Percentiles rank a stretch among this genome's conserved stretches.
Evolutionary conservation across 2,329 filamentous ascomycete genomes (phyloP).

Genomic region (Xylariaceae sp.): DNA sequence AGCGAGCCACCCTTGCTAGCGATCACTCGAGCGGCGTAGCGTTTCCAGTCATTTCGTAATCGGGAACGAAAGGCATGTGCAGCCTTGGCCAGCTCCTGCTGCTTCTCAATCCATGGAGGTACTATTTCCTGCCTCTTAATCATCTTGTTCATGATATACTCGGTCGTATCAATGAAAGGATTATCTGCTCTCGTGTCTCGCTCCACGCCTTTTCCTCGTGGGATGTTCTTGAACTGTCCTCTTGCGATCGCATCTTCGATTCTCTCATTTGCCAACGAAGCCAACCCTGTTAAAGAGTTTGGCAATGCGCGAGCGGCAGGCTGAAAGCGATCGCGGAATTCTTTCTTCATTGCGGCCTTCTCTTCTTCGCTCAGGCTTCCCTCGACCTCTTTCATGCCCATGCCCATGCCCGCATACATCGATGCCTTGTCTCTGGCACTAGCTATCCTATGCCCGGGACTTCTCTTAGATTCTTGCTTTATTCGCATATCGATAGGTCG

Average conservation of each 20-base stretch:
- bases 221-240: conserved; percentile 85
- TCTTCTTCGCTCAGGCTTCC: conserved; percentile 69
- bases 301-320: conserved; percentile 74
- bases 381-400: conserved; percentile 51
- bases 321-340: conserved; percentile 80
- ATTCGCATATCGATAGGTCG: conserved; percentile 58
- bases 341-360: conserved; percentile 68
- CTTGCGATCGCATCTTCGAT: conserved; percentile 94
- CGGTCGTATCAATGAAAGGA: conserved; percentile 92
- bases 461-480: conserved; percentile 42
- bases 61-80: conserved; percentile 71
- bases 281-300: conserved; percentile 74
- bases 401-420: conserved; percentile 53
- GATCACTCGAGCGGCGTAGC: conserved; percentile 79
- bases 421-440: conserved; percentile 60
- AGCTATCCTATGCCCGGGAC: conserved; percentile 51
- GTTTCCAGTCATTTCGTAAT: conserved; percentile 81
- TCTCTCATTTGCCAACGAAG: conserved; percentile 80
- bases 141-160: conserved; percentile 98
- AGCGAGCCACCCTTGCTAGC: conserved; percentile 75
- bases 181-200: conserved; percentile 81
- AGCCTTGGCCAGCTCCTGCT: conserved; percentile 80
- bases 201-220: conserved; percentile 76
- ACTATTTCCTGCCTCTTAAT: conserved; percentile 95
- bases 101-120: conserved; percentile 98